These are phyloP conservation scores for Ambrosiella xylebori DNA, from an alignment of 2,329 filamentous ascomycete species.

Conservation along the genomic window DNA sequence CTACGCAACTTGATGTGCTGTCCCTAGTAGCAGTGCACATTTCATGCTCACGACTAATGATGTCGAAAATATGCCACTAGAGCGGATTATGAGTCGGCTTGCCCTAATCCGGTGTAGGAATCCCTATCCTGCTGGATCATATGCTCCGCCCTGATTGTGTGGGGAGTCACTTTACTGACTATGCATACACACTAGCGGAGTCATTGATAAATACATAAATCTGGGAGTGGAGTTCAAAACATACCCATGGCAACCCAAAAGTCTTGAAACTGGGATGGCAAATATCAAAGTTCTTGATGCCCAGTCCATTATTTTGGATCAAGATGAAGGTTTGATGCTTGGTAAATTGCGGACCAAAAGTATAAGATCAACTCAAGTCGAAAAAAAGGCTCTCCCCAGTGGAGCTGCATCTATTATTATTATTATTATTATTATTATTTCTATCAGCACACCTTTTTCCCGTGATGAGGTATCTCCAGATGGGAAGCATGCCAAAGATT, in stretches of 20 bases:
- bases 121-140: neutral
- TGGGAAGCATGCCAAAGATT: neutral
- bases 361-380: neutral
- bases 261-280: neutral
- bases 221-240: no score
- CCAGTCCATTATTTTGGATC: neutral
- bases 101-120: neutral
- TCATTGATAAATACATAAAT: no score
- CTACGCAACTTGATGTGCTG: no score
- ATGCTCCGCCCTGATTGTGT: neutral
- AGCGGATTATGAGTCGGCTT: neutral
- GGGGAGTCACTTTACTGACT: no score
- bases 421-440: no score
- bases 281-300: neutral
- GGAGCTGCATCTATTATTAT: no score
- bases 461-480: neutral
- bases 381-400: no score
- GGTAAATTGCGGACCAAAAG: neutral
- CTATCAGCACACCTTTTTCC: neutral
- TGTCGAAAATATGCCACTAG: no score
- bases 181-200: no score
- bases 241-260: neutral
- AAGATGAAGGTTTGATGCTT: neutral
- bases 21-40: no score
- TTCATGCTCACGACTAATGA: no score